Base-by-base conservation (phyloP, 2,329 filamentous ascomycete genomes). In the Stenocarpella maydis region DNA sequence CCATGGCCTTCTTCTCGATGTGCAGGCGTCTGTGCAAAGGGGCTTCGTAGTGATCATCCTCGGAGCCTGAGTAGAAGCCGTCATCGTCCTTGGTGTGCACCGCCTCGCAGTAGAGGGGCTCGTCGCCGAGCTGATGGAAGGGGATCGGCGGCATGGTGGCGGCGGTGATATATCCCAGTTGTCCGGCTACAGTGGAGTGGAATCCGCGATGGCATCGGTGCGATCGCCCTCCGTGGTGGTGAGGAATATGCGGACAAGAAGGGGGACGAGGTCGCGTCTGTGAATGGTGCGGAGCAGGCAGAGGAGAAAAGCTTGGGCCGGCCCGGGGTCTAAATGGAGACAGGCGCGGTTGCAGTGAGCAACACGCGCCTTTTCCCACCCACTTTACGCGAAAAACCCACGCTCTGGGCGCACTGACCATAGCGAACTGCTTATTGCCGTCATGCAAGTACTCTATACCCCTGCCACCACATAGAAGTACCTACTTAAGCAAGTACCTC, bases 1-100 rank as follows among this genome's bases (percentile, higher is more conserved):
- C 82, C 39, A 83, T 79, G 1, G 88, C 91, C 15, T 90, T 85
- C 0, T 82, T 78, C 76, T 92, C 89, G 69, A 90, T 88, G 70
- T 87, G 84, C 26, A 81, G 77, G 31, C 83, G 83, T 75, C 86
- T 83, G 3, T 82, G 77, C 39, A 80, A 80, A 4, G 85, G 78
- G 24, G 76, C 77, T 15, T 83, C 78, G 71, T 87, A 87, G 67
- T 86, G 76, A 41, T 88, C 86, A 58, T 88, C 81, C 54, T 91
- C 88, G 8, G 87, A 87, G n/a, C 87, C 85, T 9, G 83, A 79
- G 71, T 83, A 87, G 19, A 90, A 78, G 15, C 88, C 78, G 49
- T 88, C 55, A 37, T 64, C 87, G 65, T 83, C 78, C 2, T 81
- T 74, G 21, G 73, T 63, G 52, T 79, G 80, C 10, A 76, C 77